Evolutionary conservation across 148 eudicot species (phyloP).

Genomic region (Camellia sinensis): DNA sequence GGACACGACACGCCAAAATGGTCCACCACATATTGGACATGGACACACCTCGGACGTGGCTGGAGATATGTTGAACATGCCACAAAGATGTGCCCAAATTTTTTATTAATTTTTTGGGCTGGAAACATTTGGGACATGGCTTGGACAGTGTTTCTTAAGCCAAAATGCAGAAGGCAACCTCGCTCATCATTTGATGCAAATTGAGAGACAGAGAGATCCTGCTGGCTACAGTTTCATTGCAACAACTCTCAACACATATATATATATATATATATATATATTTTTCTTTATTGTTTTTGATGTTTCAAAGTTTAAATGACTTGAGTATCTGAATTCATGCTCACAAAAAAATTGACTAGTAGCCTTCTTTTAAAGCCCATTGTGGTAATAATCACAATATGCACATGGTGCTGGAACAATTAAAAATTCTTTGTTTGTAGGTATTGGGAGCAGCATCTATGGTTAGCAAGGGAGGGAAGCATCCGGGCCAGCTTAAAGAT

Average conservation of each 20-base stretch:
- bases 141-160: too few relatives aligned
- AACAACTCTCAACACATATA: too few relatives aligned
- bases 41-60: too few relatives aligned
- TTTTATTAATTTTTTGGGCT: too few relatives aligned
- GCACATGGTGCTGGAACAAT: neutral
- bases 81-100: too few relatives aligned
- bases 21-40: too few relatives aligned
- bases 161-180: too few relatives aligned
- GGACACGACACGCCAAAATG: too few relatives aligned
- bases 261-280: too few relatives aligned
- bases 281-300: neutral
- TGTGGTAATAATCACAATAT: neutral
- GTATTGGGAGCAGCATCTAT: conserved; percentile 92
- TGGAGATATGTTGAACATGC: too few relatives aligned
- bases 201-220: neutral
- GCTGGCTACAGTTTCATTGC: neutral
- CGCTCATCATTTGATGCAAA: too few relatives aligned
- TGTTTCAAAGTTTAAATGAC: neutral
- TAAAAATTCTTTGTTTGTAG: conserved; percentile 33
- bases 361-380: neutral
- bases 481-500: conserved; percentile 95
- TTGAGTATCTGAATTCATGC: neutral
- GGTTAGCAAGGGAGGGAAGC: conserved; percentile 69
- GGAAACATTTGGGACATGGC: too few relatives aligned
- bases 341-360: neutral